phyloP scores from a whole-genome alignment of 768 basidiomycete genomes.

The Lepiota brunneoincarnata region DNA sequence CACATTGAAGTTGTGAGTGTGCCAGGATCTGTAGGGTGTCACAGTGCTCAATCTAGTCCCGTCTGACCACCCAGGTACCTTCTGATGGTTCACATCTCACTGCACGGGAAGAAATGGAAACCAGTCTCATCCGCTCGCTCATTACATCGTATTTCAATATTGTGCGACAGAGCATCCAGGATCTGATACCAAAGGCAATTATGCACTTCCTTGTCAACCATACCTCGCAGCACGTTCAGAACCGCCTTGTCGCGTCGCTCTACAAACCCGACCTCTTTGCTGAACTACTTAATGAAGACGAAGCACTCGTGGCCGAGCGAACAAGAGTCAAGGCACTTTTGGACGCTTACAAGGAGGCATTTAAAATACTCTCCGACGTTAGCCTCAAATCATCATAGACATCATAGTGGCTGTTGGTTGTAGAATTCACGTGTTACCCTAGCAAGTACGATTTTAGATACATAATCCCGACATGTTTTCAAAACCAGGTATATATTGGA shows the following conservation, averaged over 20 bases:
- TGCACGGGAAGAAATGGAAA: slow-evolving; percentile 94
- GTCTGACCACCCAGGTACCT: slow-evolving; percentile 39
- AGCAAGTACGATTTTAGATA: slow-evolving; percentile 4
- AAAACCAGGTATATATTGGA: slow-evolving; percentile 8
- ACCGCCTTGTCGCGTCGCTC: slow-evolving; percentile 87
- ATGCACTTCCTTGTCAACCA: slow-evolving; percentile 98
- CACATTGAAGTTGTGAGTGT: slow-evolving; percentile 93
- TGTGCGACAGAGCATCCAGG: slow-evolving; percentile 94
- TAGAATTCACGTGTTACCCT: slow-evolving; percentile 8
- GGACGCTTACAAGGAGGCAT: slow-evolving; percentile 95
- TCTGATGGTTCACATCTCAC: slow-evolving; percentile 66
- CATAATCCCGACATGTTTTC: neutral
- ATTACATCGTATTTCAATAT: slow-evolving; percentile 96
- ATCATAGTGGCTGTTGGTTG: neutral
- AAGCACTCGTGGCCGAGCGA: slow-evolving; percentile 90
- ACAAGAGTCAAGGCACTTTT: slow-evolving; percentile 90
- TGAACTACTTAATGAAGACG: slow-evolving; percentile 93
- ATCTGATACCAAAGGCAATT: slow-evolving; percentile 95
- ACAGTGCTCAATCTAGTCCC: slow-evolving; percentile 2
- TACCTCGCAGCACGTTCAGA: slow-evolving; percentile 96
- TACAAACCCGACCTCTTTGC: slow-evolving; percentile 94
- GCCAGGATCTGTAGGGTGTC: slow-evolving; percentile 3
- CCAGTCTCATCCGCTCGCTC: slow-evolving; percentile 87
- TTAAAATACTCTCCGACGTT: slow-evolving; percentile 83
- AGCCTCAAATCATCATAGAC: slow-evolving; percentile 62